Conservation (phyloP, 805 yeast genomes). For the Candida hungchunana region DNA sequence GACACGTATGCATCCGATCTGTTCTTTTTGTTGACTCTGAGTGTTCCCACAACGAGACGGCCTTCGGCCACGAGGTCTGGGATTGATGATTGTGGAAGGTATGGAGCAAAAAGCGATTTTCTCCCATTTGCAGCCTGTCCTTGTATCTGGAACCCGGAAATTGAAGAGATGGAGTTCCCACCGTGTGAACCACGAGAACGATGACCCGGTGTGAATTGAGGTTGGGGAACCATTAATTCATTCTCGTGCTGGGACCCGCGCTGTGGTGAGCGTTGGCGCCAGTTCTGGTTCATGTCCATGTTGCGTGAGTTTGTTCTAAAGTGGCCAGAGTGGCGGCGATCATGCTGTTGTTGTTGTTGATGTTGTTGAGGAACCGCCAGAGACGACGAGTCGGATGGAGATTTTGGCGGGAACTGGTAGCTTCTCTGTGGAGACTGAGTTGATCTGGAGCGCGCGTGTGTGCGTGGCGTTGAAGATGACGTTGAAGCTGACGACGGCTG, state of each 20-base stretch:
- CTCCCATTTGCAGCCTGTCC: slow-evolving; percentile 35
- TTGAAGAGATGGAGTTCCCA: slow-evolving; percentile 45
- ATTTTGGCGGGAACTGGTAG: slow-evolving; percentile 63
- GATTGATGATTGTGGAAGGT: slow-evolving; percentile 86
- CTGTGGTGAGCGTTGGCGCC: slow-evolving; percentile 49
- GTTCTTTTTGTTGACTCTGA: slow-evolving; percentile 93
- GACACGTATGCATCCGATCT: slow-evolving; percentile 98
- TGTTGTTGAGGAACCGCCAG: slow-evolving; percentile 8
- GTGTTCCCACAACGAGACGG: slow-evolving; percentile 82
- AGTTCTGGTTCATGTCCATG: slow-evolving; percentile 46
- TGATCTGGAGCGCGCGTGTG: slow-evolving; percentile 25
- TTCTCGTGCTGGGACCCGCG: slow-evolving; percentile 28
- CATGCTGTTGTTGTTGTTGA: slow-evolving; percentile 27
- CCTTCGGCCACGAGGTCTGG: slow-evolving; percentile 91
- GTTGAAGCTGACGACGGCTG: slow-evolving; percentile 9
- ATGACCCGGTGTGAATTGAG: slow-evolving; percentile 63
- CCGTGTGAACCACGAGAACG: slow-evolving; percentile 69
- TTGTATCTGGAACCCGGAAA: slow-evolving; percentile 24
- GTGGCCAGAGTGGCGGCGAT: slow-evolving; percentile 39
- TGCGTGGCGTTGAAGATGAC: slow-evolving; percentile 10
- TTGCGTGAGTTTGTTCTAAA: slow-evolving; percentile 37
- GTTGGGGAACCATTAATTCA: slow-evolving; percentile 17
- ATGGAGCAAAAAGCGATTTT: slow-evolving; percentile 91
- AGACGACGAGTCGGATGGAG: slow-evolving; percentile 10
- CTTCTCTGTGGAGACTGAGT: slow-evolving; percentile 40